Conservation (phyloP, 2,329 filamentous ascomycete species). For the Akanthomyces muscarius region DNA sequence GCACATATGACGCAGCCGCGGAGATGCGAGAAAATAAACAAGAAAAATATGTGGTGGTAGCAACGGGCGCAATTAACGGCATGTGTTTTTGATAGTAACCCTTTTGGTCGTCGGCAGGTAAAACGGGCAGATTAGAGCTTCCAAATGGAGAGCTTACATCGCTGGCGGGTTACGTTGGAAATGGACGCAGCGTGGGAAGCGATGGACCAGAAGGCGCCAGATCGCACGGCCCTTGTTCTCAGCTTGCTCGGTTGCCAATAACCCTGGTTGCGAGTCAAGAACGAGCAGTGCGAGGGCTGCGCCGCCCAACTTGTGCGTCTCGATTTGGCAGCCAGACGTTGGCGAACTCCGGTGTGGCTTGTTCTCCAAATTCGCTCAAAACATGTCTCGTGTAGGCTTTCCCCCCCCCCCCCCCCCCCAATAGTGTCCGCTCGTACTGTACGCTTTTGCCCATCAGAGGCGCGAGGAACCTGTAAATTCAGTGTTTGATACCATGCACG, state of each 20-base stretch:
- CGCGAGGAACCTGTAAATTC: neutral
- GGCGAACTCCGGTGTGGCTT: constrained; percentile 16
- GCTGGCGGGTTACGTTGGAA: constrained; percentile 9
- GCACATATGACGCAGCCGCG: neutral
- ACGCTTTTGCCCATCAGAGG: neutral
- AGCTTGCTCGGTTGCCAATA: constrained; percentile 7
- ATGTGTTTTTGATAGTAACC: neutral
- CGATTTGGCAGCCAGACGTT: constrained; percentile 9
- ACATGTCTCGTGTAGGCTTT: neutral
- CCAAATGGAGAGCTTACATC: constrained; percentile 1
- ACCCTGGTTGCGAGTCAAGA: constrained; percentile 4
- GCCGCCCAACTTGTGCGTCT: neutral
- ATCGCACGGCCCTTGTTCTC: constrained; percentile 15
- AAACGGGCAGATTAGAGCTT: neutral
- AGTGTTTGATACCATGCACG: constrained; percentile 1
- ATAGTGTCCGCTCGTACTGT: constrained; percentile 17
- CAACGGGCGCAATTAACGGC: no score
- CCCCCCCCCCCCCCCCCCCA: neutral
- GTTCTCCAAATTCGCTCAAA: constrained; percentile 10
- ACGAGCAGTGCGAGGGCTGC: neutral
- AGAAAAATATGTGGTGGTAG: neutral
- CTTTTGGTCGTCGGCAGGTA: neutral
- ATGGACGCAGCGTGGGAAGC: neutral
- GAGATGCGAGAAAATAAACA: neutral
- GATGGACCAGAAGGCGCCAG: neutral